phyloP scores from a whole-genome alignment of 139 green algal species.

The Tetratostichococcus sp. region DNA sequence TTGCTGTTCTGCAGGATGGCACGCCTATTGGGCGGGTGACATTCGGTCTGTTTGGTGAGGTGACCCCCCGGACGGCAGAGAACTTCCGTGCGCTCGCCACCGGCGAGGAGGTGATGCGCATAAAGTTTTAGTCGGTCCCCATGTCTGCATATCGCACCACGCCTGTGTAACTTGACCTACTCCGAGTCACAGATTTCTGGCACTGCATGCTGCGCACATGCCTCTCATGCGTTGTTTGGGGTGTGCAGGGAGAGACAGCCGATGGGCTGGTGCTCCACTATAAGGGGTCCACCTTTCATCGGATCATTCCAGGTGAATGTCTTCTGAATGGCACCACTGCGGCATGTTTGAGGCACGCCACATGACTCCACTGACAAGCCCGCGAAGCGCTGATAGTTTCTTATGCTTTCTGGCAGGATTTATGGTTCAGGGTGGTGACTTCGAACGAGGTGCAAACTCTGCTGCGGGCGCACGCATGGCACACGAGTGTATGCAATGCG shows the following conservation, averaged over 20 bases:
- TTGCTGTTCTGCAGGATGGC: not conserved
- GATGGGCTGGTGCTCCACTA: slow-evolving; percentile 43
- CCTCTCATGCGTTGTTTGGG: no score
- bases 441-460: slow-evolving; percentile 38
- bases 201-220: no score
- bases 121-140: no score
- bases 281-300: slow-evolving; percentile 75
- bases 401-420: slow-evolving; percentile 54
- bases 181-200: no score
- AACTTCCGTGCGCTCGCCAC: slow-evolving; percentile 12
- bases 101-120: slow-evolving; percentile 1
- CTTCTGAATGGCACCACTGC: no score
- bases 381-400: no score
- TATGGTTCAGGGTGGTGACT: slow-evolving; percentile 76
- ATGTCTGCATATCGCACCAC: no score
- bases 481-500: no score
- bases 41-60: slow-evolving; percentile 12
- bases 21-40: not conserved
- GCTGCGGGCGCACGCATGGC: no score
- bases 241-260: not conserved
- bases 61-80: slow-evolving; percentile 7
- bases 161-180: no score
- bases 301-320: slow-evolving; percentile 55
- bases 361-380: no score
- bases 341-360: no score